A percentile compares a stretch with the other conserved stretches of the same genome.
phyloP scores from a whole-genome alignment of 805 yeast genomes.

The Brettanomyces naardenensis region DNA sequence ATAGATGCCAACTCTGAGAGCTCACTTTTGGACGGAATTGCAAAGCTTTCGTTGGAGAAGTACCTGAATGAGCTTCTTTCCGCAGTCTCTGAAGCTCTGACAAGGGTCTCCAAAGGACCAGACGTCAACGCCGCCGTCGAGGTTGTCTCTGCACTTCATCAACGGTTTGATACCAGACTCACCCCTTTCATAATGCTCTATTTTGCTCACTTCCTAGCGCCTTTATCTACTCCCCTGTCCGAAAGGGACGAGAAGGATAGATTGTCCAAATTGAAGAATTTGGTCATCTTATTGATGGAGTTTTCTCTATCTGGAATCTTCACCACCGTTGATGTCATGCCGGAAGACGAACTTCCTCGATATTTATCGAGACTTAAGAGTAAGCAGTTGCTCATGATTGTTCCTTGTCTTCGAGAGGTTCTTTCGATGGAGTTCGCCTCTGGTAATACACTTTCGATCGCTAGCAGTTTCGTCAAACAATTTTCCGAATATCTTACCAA shows the following conservation, averaged over 20 bases:
- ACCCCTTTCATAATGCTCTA: conserved; percentile 39
- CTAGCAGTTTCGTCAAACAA: conserved; percentile 42
- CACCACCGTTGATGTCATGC: conserved; percentile 34
- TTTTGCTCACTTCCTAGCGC: conserved; percentile 32
- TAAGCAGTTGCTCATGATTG: conserved; percentile 20
- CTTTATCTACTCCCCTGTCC: conserved; percentile 17
- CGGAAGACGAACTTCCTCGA: conserved; percentile 34
- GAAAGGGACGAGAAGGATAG: conserved; percentile 39
- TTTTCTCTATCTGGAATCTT: conserved; percentile 51
- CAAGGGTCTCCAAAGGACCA: conserved; percentile 40
- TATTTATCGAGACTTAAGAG: conserved; percentile 30
- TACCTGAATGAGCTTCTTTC: conserved; percentile 64
- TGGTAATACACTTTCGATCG: conserved; percentile 28
- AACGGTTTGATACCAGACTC: conserved; percentile 52
- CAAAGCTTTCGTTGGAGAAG: conserved; percentile 57
- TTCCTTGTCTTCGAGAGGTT: conserved; percentile 35
- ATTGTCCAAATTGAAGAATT: conserved; percentile 34
- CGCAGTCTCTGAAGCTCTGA: conserved; percentile 55
- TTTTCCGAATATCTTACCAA: conserved; percentile 31
- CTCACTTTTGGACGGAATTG: conserved; percentile 51
- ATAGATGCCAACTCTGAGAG: conserved; percentile 43
- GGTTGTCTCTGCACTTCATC: conserved; percentile 67
- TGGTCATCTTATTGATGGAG: conserved; percentile 49
- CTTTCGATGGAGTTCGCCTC: conserved; percentile 29
- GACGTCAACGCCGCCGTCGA: conserved; percentile 62